Base-by-base conservation (phyloP, 2,329 filamentous ascomycete genomes). In the Epicoccum nigrum region DNA sequence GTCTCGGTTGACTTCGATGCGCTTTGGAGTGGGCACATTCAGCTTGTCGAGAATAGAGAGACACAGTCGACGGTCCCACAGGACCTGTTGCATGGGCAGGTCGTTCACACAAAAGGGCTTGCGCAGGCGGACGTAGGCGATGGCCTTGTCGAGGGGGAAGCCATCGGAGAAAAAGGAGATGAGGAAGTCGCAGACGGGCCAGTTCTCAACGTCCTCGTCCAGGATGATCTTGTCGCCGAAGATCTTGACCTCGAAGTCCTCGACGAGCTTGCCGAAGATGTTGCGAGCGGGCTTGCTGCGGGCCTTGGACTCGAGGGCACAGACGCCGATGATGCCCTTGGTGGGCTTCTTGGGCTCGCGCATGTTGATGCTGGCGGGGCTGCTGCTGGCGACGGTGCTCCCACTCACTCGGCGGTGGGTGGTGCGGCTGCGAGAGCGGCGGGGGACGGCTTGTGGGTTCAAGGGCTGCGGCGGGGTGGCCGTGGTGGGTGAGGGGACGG, bases 171-270 rank as follows among this genome's bases (percentile, higher is more conserved):
- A 99, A 77, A 99, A 99, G 3, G 92, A 96, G 67, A 99, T 96
- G 48, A 99, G 77, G 67, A 96, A 99, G 76, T 99, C 94, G 74
- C 91, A 95, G 46, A 96, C 86, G 15, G 92, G 92, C 92, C 92
- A 97, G 70, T 97, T 96, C 74, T 96, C 92, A 48, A 97, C 88
- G 56, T 89, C 90, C 83, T 99, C 94, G 68, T 99, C 94, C 28
- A 99, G 81, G 62, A 99, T 99, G 34, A 97, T 93, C 76, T 99
- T 99, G 78, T 99, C 94, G 39, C 94, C 95, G 77, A 99, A 99
- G 11, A 99, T 93, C 55, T 96, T 88, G 19, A 97, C 92, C 66
- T 99, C 93, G 67, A 99, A 97, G 64, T 97, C 93, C 27, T 89
- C 86, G 59, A 97, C 93, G 16, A 99, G 81, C 42, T 92, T 86